Base-by-base conservation (phyloP, 2,329 filamentous ascomycete species). In the Aphanocladium album region DNA sequence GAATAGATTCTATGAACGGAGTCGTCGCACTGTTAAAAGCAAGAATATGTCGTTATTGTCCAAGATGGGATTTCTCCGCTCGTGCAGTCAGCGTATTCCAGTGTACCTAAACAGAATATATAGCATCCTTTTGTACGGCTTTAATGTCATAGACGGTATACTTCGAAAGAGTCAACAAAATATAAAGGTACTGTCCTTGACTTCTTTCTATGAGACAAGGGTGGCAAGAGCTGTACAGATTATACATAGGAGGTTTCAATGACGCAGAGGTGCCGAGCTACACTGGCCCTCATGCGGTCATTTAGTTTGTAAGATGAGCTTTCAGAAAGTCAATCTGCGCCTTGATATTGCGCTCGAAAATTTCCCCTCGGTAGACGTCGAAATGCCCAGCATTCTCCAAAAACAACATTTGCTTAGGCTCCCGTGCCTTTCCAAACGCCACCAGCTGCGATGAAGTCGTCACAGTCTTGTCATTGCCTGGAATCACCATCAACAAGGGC, bases 401-500 rank as follows among this genome's bases (percentile, higher is more conserved):
- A n/a, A 4, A 47, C n/a, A 47, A 19, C 17, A 65, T 27, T 46
- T 59, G 47, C 55, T 65, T 65, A 21, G 62, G 50, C 59, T 56
- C 60, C 14, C 41, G 37, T 21, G 64, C 64, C 30, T 56, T 23
- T 11, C 52, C 62, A 49, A 64, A 65, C 27, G 62, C 62, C 35
- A 53, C 60, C 27, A 65, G 35, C 39, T 65, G 60, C 14, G 27
- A 17, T 4, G 55, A 54, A 16, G 45, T 47, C n/a, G 56, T 49
- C 4, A 57, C 55, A 14, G 27, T 47, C 2, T 43, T 41, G 47
- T 61, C 60, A 23, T 62, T 62, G 19, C 56, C 59, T 16, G 49
- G 52, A 7, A 64, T 50, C 17, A 65, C 52, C 54, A 64, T 64
- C 6, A 65, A 23, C 7, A 65, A 41, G 14, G 64, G 64, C 5